phyloP scores from a whole-genome alignment of 2,329 filamentous ascomycete genomes.

The Ophiostoma pallidulum region DNA sequence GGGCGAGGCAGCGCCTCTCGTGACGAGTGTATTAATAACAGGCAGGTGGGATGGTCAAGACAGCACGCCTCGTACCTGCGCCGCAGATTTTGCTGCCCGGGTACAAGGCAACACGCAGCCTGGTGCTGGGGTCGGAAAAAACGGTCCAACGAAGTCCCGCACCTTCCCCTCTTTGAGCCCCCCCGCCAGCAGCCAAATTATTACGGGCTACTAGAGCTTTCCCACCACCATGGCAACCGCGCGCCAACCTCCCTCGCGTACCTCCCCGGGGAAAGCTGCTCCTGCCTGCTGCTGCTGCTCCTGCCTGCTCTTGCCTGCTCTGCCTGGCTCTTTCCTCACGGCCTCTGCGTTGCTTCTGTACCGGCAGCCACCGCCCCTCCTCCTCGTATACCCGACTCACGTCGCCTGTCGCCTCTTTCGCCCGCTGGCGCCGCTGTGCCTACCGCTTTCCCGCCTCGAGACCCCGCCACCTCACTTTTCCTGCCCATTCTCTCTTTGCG shows the following conservation, averaged over 20 bases:
- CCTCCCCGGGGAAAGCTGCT: too few species aligned
- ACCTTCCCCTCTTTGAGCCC: background rate
- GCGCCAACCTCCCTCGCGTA: too few species aligned
- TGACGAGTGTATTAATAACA: background rate
- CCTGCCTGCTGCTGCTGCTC: conserved; percentile 5
- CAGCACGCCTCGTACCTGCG: too few species aligned
- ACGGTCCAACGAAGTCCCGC: background rate
- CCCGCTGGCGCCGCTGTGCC: conserved; percentile 4
- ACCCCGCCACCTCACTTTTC: conserved; percentile 16
- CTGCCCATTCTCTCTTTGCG: conserved; percentile 2
- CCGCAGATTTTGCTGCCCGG: too few species aligned
- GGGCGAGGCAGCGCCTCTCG: background rate
- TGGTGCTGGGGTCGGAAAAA: too few species aligned
- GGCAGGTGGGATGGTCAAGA: too few species aligned
- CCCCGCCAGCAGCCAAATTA: too few species aligned
- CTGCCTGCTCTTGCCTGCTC: background rate
- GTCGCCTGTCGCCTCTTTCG: background rate
- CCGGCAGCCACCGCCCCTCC: too few species aligned
- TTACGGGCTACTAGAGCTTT: background rate
- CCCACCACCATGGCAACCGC: conserved; percentile 2
- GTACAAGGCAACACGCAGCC: too few species aligned
- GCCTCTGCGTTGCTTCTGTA: background rate
- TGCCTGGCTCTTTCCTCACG: background rate
- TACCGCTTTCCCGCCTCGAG: conserved; percentile 2
- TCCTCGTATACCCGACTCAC: background rate